phyloP scores from a whole-genome alignment of 306 rosid species.

The Quercus variabilis region DNA sequence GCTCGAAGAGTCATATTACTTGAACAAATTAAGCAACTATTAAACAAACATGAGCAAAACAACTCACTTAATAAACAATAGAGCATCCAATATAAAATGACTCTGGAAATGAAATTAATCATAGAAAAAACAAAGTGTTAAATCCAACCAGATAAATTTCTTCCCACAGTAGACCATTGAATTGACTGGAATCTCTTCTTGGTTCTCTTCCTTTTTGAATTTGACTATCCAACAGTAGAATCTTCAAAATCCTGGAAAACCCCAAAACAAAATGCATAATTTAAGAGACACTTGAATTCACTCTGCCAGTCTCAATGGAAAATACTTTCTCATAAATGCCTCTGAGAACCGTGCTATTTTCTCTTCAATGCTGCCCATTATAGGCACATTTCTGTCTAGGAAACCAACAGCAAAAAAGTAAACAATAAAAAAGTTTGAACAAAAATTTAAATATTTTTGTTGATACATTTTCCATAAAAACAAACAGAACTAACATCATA shows the following conservation, averaged over 20 bases:
- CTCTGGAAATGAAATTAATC: conserved; percentile 17
- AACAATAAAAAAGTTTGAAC: too few relatives aligned
- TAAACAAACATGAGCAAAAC: conserved; percentile 21
- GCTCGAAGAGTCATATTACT: conserved; percentile 20
- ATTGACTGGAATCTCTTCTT: conserved; percentile 22
- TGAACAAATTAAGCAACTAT: conserved; percentile 20
- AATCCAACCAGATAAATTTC: conserved; percentile 31
- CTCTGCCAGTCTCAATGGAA: neutral
- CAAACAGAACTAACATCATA: neutral
- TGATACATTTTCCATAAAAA: neutral
- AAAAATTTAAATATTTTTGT: neutral
- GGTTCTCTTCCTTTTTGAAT: conserved; percentile 13
- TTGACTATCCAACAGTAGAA: conserved; percentile 15
- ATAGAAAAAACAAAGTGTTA: conserved; percentile 20
- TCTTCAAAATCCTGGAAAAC: conserved; percentile 32
- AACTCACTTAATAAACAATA: conserved; percentile 21
- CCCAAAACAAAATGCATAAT: neutral
- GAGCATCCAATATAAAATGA: conserved; percentile 27
- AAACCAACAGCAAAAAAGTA: neutral
- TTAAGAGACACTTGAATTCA: neutral
- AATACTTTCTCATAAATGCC: neutral
- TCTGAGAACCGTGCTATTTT: neutral
- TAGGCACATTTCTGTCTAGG: neutral
- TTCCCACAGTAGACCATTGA: conserved; percentile 23
- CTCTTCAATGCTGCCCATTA: neutral